Conservation (phyloP, 768 basidiomycete genomes). For the Lentinula lateritia region DNA sequence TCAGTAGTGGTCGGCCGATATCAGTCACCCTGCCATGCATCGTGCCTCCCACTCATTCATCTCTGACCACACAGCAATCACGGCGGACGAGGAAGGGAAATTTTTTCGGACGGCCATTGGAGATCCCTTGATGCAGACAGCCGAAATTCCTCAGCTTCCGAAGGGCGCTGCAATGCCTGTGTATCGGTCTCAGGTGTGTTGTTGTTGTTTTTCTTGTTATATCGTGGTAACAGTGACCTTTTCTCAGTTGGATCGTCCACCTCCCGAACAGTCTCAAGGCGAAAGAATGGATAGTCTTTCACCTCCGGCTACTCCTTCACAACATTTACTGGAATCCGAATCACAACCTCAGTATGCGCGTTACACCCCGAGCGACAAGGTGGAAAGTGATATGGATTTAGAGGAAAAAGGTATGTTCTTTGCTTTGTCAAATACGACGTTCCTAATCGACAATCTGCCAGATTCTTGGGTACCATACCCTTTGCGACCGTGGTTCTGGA, state of each 20-base stretch:
- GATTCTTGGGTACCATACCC: slow-evolving; percentile 20
- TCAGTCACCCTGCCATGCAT: neutral
- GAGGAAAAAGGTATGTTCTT: neutral
- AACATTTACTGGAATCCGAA: slow-evolving; percentile 1
- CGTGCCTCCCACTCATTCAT: neutral
- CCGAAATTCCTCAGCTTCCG: slow-evolving; percentile 3
- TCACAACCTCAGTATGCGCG: slow-evolving; percentile 5
- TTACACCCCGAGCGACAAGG: slow-evolving; percentile 4
- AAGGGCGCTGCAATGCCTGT: slow-evolving; percentile 4
- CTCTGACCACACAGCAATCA: neutral
- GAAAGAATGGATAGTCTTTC: neutral
- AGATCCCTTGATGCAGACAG: neutral
- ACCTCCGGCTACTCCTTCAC: slow-evolving; percentile 9
- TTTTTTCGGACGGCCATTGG: neutral
- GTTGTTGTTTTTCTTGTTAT: neutral
- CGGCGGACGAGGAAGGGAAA: neutral
- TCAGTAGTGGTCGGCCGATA: neutral
- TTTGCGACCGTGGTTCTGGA: slow-evolving; percentile 22
- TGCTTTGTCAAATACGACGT: neutral
- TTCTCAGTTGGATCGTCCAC: neutral
- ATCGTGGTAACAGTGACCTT: neutral
- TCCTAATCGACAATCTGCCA: neutral
- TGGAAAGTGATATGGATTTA: neutral
- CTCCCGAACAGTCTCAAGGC: neutral
- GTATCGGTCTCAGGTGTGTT: neutral